Evolutionary conservation across 164 flowering plant species (phyloP).

Genomic region (Vitis rotundifolia): DNA sequence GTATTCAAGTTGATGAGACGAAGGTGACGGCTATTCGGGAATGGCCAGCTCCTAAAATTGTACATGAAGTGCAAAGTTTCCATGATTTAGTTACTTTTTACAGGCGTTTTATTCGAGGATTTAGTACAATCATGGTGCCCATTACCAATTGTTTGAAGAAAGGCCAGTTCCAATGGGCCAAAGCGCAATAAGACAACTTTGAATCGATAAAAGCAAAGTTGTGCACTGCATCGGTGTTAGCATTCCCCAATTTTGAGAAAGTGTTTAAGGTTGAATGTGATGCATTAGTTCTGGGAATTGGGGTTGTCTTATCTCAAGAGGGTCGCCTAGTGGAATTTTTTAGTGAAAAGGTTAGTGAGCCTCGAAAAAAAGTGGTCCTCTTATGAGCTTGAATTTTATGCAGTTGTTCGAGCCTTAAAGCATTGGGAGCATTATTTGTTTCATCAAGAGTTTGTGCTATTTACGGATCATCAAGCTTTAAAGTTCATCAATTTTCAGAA

Average conservation of each 20-base stretch:
- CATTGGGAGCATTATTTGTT: constrained; percentile 11
- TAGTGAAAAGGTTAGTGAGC: constrained; percentile 13
- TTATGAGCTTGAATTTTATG: constrained; percentile 11
- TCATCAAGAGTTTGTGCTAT: constrained; percentile 8
- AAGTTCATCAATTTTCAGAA: constrained; percentile 6
- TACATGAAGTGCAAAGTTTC: not conserved
- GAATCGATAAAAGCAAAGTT: not conserved
- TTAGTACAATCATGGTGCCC: not conserved
- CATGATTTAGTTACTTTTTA: not conserved
- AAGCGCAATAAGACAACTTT: not conserved
- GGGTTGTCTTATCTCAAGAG: constrained; percentile 6
- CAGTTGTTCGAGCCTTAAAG: not conserved
- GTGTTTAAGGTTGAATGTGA: constrained; percentile 12
- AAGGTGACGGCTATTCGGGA: not conserved
- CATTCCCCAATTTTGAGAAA: constrained; percentile 5
- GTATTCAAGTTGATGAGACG: not conserved
- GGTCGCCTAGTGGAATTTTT: constrained; percentile 1
- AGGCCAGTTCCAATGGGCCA: not conserved
- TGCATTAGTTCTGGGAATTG: constrained; percentile 1
- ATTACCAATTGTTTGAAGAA: constrained; percentile 4
- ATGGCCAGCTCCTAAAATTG: not conserved
- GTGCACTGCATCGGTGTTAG: not conserved
- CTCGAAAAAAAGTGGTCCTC: constrained; percentile 1
- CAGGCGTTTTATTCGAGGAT: not conserved
- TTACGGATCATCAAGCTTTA: constrained; percentile 9